Percentiles rank a stretch among this genome's conserved stretches.
phyloP scores from a whole-genome alignment of 2,329 filamentous ascomycete species.

The Clonostachys solani region DNA sequence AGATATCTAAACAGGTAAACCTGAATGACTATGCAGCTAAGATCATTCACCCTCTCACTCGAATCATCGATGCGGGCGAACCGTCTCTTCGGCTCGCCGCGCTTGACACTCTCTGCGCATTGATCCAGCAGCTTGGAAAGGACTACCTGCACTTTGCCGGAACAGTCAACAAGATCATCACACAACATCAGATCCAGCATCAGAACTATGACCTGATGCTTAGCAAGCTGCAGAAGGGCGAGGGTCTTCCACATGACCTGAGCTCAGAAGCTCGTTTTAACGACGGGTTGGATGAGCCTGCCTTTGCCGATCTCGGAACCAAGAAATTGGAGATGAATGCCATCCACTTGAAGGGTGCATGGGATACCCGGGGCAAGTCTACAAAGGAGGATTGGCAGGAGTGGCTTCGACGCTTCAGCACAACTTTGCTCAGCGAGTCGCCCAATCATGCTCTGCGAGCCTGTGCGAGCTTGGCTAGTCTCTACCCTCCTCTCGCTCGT shows the following conservation, averaged over 20 bases:
- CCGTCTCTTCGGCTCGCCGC: constrained; percentile 72
- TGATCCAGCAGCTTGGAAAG: constrained; percentile 93
- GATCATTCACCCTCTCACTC: constrained; percentile 89
- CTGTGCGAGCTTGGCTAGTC: constrained; percentile 84
- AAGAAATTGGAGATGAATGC: constrained; percentile 98
- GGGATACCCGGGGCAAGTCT: constrained; percentile 95
- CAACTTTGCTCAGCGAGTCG: constrained; percentile 90
- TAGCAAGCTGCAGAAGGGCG: constrained; percentile 89
- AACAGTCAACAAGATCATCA: constrained; percentile 84
- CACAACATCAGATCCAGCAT: constrained; percentile 77
- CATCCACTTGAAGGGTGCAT: constrained; percentile 92
- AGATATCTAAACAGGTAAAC: constrained; percentile 93
- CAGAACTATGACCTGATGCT: constrained; percentile 90
- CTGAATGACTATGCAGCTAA: constrained; percentile 94
- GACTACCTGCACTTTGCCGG: constrained; percentile 94
- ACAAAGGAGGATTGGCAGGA: constrained; percentile 99
- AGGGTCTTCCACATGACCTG: constrained; percentile 90
- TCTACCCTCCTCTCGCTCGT: constrained; percentile 85
- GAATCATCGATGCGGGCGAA: constrained; percentile 74
- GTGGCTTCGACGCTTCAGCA: constrained; percentile 95
- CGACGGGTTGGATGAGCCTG: constrained; percentile 73
- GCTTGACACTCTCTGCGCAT: constrained; percentile 87
- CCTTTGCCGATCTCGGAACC: constrained; percentile 77
- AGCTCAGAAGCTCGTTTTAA: constrained; percentile 80
- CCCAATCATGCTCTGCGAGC: constrained; percentile 93